A percentile compares a stretch with the other conserved stretches of the same genome.
phyloP scores from a whole-genome alignment of 768 basidiomycete genomes.

The Hysterangium stoloniferum region DNA sequence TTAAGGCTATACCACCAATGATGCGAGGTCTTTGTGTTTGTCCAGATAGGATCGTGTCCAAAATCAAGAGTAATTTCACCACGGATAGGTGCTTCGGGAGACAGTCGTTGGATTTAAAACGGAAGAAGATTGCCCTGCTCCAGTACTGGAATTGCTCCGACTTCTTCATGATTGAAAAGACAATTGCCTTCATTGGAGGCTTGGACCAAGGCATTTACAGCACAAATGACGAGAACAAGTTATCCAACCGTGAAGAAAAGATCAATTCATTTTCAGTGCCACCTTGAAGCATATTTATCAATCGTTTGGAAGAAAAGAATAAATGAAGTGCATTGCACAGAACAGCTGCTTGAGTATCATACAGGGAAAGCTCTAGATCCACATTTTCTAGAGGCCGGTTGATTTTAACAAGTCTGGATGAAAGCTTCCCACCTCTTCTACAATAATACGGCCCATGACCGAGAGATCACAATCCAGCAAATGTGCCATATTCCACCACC shows the following conservation, averaged over 20 bases:
- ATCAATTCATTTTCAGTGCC: conserved; percentile 91
- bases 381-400: conserved; percentile 79
- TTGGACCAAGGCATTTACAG: conserved; percentile 83
- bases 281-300: no score
- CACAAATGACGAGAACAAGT: conserved; percentile 88
- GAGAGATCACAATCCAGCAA: conserved; percentile 94
- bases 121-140: conserved; percentile 88
- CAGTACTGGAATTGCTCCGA: conserved; percentile 71
- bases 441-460: conserved; percentile 79
- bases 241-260: conserved; percentile 88
- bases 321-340: neutral
- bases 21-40: conserved; percentile 75
- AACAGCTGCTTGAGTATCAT: conserved; percentile 2
- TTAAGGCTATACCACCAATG: conserved; percentile 83
- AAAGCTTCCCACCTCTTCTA: conserved; percentile 60
- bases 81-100: conserved; percentile 61
- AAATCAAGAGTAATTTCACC: conserved; percentile 74
- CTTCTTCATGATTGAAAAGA: conserved; percentile 94
- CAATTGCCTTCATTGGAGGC: conserved; percentile 45
- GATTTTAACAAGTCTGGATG: conserved; percentile 75
- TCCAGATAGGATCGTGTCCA: conserved; percentile 77
- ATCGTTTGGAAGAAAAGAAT: no score
- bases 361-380: conserved; percentile 81
- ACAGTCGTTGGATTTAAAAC: conserved; percentile 72
- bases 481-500: conserved; percentile 88